Evolutionary conservation across 345 rosid species (phyloP), one percentile per base, ranked within the genome.

Genomic region (Euphorbia lathyris): DNA sequence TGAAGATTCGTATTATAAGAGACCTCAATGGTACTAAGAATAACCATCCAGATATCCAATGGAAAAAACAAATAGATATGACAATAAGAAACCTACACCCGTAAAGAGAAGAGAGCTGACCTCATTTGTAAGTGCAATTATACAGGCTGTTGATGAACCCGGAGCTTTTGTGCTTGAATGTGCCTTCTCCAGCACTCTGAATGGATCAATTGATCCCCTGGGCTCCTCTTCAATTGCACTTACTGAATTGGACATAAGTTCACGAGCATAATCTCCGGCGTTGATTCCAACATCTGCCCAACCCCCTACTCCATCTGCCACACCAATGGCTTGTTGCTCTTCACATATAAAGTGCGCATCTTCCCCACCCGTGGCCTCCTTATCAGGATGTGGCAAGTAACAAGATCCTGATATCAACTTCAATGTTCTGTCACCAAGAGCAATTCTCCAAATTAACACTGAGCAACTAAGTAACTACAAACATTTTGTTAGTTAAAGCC

Each of bases 61-160:
- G 50, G 55, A 23, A 40, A 34, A 4, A 62, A 23, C 51, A 17
- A n/a, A 27, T 19, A 23, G 67, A 62, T 29, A 45, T 30, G 40
- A 25, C 51, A 32, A 9, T 4, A 22, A 8, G 25, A 6, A 26
- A 1, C 43, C 58, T n/a, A n/a, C n/a, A n/a, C n/a, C n/a, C 43
- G 58, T 10, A 3, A 38, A 65, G 27, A 23, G 9, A 51, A 66
- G 38, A 63, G 19, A 65, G 14, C 63, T 32, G 25, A 77, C 80
- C 80, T 68, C 80, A 25, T 69, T 58, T 25, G 73, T 64, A 12
- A 77, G 77, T 23, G 71, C 71, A 58, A 77, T 73, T 66, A 77
- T 68, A 63, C 81, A 77, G 52, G 81, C 81, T 19, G 81, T 77
- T 22, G 81, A 77, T 4, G 81, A 77, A 52, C 81, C 81, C 55